Percentiles rank a stretch among this genome's conserved stretches.
phyloP scores from a whole-genome alignment of 768 basidiomycete genomes.

The Mycena capillaripes region DNA sequence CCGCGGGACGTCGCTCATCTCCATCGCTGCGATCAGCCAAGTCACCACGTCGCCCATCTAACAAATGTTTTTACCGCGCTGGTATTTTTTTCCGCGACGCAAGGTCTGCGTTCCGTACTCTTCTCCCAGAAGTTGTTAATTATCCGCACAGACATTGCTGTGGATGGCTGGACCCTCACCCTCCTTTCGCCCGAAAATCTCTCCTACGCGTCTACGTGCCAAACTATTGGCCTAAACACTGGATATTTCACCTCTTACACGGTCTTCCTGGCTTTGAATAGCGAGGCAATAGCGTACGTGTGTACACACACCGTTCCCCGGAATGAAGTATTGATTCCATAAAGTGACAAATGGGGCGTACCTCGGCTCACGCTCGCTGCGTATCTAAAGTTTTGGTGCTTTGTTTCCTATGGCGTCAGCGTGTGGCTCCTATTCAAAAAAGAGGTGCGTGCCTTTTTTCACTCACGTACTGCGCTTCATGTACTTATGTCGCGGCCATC shows the following conservation, averaged over 20 bases:
- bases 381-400: conserved; percentile 91
- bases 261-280: conserved; percentile 96
- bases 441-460: conserved; percentile 70
- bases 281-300: conserved; percentile 87
- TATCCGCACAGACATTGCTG: conserved; percentile 84
- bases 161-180: conserved; percentile 92
- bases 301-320: too few species aligned
- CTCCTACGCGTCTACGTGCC: conserved; percentile 97
- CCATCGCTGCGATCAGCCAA: conserved; percentile 67
- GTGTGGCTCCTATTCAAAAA: conserved; percentile 93
- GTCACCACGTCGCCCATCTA: conserved; percentile 80
- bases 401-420: conserved; percentile 87
- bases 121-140: conserved; percentile 22
- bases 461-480: background rate
- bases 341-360: conserved; percentile 81
- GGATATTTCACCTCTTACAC: conserved; percentile 98
- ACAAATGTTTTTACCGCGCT: conserved; percentile 90
- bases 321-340: background rate
- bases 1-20: conserved; percentile 24
- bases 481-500: background rate
- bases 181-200: conserved; percentile 93
- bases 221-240: conserved; percentile 96
- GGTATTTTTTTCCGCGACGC: conserved; percentile 96
- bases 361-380: conserved; percentile 78
- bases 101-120: conserved; percentile 70